Percentiles rank a stretch among this genome's conserved stretches.
phyloP scores from a whole-genome alignment of 2,329 filamentous ascomycete genomes.

The Clarireedia paspali region DNA sequence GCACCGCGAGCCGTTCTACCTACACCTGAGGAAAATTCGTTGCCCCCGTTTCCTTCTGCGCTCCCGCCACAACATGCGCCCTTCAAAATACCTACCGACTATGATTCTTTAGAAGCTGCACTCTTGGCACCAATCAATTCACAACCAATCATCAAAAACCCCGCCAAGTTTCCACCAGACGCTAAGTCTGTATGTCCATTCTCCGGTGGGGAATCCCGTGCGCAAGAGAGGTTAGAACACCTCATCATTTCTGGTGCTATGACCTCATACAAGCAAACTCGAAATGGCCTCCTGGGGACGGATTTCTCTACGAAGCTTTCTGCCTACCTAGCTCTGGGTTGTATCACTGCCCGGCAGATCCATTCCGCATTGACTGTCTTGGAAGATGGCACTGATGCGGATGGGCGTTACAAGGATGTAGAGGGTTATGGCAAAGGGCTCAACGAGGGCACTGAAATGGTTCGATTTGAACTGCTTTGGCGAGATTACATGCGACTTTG shows the following conservation, averaged over 20 bases:
- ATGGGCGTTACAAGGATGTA: slow-evolving; percentile 15
- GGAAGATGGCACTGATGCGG: slow-evolving; percentile 49
- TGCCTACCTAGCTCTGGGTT: slow-evolving; percentile 64
- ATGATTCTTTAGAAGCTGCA: slow-evolving; percentile 44
- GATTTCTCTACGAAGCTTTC: slow-evolving; percentile 74
- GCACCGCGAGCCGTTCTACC: slow-evolving; percentile 52
- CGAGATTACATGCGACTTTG: slow-evolving; percentile 76
- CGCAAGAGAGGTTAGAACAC: slow-evolving; percentile 48
- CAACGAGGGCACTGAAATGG: slow-evolving; percentile 60
- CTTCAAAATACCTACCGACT: slow-evolving; percentile 52
- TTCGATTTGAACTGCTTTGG: slow-evolving; percentile 71
- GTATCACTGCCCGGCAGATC: slow-evolving; percentile 64
- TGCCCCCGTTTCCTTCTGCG: slow-evolving; percentile 50
- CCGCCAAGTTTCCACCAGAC: slow-evolving; percentile 44
- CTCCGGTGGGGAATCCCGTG: slow-evolving; percentile 57
- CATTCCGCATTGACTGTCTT: slow-evolving; percentile 60
- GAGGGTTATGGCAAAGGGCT: slow-evolving; percentile 58
- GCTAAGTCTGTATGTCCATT: slow-evolving; percentile 58
- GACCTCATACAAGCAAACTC: slow-evolving; percentile 58
- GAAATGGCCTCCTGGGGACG: slow-evolving; percentile 61
- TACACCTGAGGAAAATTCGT: slow-evolving; percentile 37
- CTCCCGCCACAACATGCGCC: slow-evolving; percentile 53
- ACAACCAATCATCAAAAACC: slow-evolving; percentile 40
- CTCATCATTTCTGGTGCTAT: slow-evolving; percentile 54
- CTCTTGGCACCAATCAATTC: slow-evolving; percentile 50